Conservation (phyloP, 2,329 filamentous ascomycete genomes). For the Aspergillus pseudoviridinutans region DNA sequence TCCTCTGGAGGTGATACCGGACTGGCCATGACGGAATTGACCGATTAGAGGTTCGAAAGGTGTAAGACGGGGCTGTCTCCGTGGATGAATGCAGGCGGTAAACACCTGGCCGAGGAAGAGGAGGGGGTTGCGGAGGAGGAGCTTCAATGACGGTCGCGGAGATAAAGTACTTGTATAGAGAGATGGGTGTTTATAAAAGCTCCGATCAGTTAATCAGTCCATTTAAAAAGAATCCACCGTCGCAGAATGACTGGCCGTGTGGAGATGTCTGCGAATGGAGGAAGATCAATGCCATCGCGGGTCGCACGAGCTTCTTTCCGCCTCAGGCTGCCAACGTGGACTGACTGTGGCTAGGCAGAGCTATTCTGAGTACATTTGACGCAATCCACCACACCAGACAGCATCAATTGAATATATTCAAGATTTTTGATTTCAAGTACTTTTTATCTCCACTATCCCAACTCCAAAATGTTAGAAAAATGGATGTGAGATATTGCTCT, state of each 20-base stretch:
- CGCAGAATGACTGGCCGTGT: neutral
- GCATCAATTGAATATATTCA: neutral
- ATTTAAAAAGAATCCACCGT: neutral
- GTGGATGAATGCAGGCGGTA: conserved; percentile 21
- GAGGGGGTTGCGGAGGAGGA: conserved; percentile 4
- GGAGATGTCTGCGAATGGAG: neutral
- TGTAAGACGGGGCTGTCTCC: conserved; percentile 15
- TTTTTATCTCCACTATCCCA: neutral
- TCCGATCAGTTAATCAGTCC: neutral
- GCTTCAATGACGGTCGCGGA: conserved; percentile 10
- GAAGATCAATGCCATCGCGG: neutral
- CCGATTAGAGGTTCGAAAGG: conserved; percentile 17
- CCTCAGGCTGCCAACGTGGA: neutral
- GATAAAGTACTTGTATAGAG: neutral
- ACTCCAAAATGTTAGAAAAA: neutral
- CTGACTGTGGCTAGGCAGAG: neutral
- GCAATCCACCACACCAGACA: neutral
- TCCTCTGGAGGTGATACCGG: conserved; percentile 66
- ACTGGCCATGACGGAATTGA: conserved; percentile 41
- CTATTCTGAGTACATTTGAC: neutral
- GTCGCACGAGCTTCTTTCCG: conserved; percentile 2
- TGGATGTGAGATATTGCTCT: neutral
- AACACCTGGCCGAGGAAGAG: conserved; percentile 21
- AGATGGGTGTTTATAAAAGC: neutral
- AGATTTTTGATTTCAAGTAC: neutral